Evolutionary conservation across 768 basidiomycete species (phyloP).

Genomic region (Lentinula boryana): DNA sequence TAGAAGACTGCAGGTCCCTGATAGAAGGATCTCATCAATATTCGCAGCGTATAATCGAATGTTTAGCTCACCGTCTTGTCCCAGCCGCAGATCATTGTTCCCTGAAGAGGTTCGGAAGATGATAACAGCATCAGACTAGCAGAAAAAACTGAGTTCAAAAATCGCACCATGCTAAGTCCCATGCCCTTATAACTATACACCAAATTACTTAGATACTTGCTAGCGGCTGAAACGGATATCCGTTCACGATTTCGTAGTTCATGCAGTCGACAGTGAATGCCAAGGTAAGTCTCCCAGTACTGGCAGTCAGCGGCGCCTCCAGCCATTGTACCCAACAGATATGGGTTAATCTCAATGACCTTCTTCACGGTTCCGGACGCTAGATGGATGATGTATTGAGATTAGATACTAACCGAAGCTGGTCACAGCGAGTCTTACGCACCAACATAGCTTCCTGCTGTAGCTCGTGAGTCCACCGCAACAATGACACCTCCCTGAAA

Average conservation of each 20-base stretch:
- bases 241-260: slow-evolving; percentile 95
- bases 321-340: slow-evolving; percentile 98
- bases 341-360: slow-evolving; percentile 99
- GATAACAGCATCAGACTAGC: too few species aligned
- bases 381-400: slow-evolving; percentile 22
- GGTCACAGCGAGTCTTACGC: slow-evolving; percentile 16
- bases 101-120: slow-evolving; percentile 37
- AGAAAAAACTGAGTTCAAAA: neutral
- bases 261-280: slow-evolving; percentile 94
- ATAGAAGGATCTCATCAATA: slow-evolving; percentile 4
- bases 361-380: slow-evolving; percentile 98
- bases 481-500: slow-evolving; percentile 97
- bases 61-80: slow-evolving; percentile 79
- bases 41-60: neutral
- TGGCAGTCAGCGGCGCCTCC: slow-evolving; percentile 99
- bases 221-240: slow-evolving; percentile 98
- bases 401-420: slow-evolving; percentile 7
- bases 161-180: slow-evolving; percentile 95
- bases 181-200: slow-evolving; percentile 99
- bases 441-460: slow-evolving; percentile 97
- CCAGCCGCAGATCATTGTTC: slow-evolving; percentile 99
- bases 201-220: slow-evolving; percentile 95
- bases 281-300: slow-evolving; percentile 98
- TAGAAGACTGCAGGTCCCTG: slow-evolving; percentile 94
- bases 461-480: slow-evolving; percentile 98